Conservation (phyloP, 352 stramenopile genomes). For the Pythium guiyangense region DNA sequence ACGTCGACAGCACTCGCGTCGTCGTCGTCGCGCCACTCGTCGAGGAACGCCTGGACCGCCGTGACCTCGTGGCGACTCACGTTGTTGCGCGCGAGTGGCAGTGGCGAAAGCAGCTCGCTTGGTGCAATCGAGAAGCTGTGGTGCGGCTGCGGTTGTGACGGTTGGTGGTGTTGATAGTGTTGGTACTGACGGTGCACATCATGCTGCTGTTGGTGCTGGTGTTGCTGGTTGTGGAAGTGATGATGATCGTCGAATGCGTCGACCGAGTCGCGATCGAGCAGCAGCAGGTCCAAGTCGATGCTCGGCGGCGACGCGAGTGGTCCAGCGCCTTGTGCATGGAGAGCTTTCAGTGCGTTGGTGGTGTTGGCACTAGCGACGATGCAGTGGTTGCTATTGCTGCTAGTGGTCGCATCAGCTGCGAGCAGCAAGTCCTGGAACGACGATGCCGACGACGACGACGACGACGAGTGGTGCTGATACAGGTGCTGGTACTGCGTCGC, state of each 20-base stretch:
- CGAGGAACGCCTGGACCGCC: conserved; percentile 5
- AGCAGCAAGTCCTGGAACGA: background rate
- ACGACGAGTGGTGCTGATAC: no score
- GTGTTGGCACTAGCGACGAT: no score
- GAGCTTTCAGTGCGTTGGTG: no score
- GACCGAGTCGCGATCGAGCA: conserved; percentile 9
- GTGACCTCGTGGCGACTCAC: conserved; percentile 1
- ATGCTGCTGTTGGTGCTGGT: background rate
- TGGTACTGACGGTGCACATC: background rate
- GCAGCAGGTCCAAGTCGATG: conserved; percentile 10
- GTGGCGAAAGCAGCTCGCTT: background rate
- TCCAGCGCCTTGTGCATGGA: no score
- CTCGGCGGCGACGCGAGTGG: background rate
- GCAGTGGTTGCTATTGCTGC: background rate
- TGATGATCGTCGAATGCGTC: conserved; percentile 1
- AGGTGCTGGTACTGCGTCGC: no score
- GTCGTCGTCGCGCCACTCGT: conserved; percentile 9
- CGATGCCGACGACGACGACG: no score
- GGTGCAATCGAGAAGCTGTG: background rate
- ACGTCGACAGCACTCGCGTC: background rate
- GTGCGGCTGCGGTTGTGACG: no score
- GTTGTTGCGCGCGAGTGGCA: background rate
- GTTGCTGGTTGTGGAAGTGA: background rate
- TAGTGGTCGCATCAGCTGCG: background rate
- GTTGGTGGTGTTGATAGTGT: no score